Evolutionary conservation across 345 rosid species (phyloP).

Genomic region (Hypericum androsaemum): DNA sequence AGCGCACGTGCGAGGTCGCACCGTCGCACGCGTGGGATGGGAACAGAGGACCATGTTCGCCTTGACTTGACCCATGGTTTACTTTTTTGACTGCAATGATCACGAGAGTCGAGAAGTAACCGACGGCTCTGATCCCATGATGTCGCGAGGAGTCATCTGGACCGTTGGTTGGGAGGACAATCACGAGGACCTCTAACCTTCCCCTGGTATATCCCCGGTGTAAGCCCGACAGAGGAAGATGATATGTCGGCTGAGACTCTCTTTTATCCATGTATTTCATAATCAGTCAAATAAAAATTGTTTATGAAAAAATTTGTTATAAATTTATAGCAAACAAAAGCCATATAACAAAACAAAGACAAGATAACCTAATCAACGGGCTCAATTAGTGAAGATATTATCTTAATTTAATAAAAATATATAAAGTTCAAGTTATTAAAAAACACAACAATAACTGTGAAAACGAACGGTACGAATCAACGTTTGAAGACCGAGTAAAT

Average conservation of each 20-base stretch:
- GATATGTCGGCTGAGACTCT: conserved; percentile 18
- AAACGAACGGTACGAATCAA: too few relatives aligned
- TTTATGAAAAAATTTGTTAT: too few relatives aligned
- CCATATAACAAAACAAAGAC: too few relatives aligned
- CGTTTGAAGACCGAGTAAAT: too few relatives aligned
- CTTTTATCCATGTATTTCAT: too few relatives aligned
- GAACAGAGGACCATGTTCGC: neutral
- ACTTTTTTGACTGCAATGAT: conserved; percentile 4
- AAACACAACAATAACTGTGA: too few relatives aligned
- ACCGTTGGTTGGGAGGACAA: conserved; percentile 20
- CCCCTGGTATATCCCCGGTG: conserved; percentile 14
- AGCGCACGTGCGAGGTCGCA: conserved; percentile 22
- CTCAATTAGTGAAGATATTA: too few relatives aligned
- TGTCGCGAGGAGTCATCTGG: neutral
- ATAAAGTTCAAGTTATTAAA: too few relatives aligned
- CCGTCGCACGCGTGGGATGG: conserved; percentile 16
- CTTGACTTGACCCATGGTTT: conserved; percentile 3
- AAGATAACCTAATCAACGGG: too few relatives aligned
- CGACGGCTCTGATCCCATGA: conserved; percentile 9
- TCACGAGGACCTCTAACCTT: conserved; percentile 12
- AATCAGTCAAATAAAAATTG: too few relatives aligned
- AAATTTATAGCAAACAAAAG: too few relatives aligned
- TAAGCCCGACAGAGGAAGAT: conserved; percentile 28
- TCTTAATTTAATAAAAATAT: too few relatives aligned
- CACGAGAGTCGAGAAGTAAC: neutral